phyloP scores from a whole-genome alignment of 495 filamentous ascomycete species.

The Hypoxylon lienhwacheense region DNA sequence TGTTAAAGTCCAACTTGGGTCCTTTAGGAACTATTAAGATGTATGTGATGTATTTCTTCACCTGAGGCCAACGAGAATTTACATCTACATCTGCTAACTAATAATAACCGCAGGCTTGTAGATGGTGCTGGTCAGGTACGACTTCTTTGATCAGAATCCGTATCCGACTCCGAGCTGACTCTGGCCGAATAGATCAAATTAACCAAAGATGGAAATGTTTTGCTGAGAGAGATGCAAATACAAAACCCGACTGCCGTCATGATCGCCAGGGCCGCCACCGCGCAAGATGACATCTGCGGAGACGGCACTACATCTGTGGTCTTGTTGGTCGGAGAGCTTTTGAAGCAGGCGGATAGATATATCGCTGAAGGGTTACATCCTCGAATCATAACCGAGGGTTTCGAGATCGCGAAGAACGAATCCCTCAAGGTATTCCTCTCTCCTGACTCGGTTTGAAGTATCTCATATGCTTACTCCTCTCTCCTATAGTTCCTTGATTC shows the following conservation, averaged over 20 bases:
- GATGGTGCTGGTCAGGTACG: conserved; percentile 91
- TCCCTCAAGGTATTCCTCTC: conserved; percentile 70
- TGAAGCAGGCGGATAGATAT: conserved; percentile 96
- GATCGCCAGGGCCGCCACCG: conserved; percentile 97
- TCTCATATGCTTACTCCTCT: conserved; percentile 26
- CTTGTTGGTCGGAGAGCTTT: conserved; percentile 88
- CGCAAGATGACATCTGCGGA: conserved; percentile 97
- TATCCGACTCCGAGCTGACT: conserved; percentile 22
- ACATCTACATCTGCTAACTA: neutral
- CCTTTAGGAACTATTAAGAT: conserved; percentile 96
- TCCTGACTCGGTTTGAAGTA: neutral
- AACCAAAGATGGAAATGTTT: conserved; percentile 97
- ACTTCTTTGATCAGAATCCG: conserved; percentile 19
- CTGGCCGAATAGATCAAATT: conserved; percentile 77
- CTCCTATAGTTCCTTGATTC: conserved; percentile 78
- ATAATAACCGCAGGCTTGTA: conserved; percentile 68
- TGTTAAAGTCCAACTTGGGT: conserved; percentile 93
- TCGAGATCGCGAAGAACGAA: conserved; percentile 94
- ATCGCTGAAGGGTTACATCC: conserved; percentile 95
- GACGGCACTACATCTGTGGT: conserved; percentile 98
- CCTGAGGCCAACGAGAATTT: neutral
- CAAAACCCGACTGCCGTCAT: conserved; percentile 94
- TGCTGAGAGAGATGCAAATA: conserved; percentile 95
- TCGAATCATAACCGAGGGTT: conserved; percentile 94
- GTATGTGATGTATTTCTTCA: conserved; percentile 49